A percentile compares a stretch with the other conserved stretches of the same genome.
These are phyloP conservation scores for Suillus occidentalis DNA, from an alignment of 768 basidiomycete species.

Conservation along the genomic window DNA sequence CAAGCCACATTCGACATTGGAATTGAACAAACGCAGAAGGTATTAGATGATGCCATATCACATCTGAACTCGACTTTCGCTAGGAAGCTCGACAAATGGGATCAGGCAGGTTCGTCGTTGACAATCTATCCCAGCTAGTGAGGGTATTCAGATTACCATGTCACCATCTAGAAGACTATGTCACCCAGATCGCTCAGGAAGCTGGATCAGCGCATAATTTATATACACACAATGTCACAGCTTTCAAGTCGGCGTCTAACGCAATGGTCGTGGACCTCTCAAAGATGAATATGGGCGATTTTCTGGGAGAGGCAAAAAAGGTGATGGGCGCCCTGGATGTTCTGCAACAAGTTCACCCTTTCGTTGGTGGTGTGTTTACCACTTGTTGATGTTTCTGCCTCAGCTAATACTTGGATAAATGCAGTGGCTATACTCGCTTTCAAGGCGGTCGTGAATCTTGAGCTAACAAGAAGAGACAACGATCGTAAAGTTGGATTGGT, in stretches of 20 bases:
- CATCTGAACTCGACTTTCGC: neutral
- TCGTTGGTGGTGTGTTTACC: constrained; percentile 22
- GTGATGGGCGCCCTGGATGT: constrained; percentile 27
- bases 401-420: neutral
- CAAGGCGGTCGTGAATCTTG: constrained; percentile 47
- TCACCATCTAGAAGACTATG: neutral
- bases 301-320: constrained; percentile 22
- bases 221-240: constrained; percentile 4
- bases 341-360: constrained; percentile 30
- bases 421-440: constrained; percentile 52
- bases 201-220: neutral
- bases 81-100: neutral
- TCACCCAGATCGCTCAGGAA: neutral
- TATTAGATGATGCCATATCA: neutral
- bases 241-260: constrained; percentile 2
- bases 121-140: neutral
- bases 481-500: constrained; percentile 48
- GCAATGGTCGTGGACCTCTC: neutral
- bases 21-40: neutral
- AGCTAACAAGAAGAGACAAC: constrained; percentile 49
- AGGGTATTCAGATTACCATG: neutral
- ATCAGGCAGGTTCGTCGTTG: neutral
- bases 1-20: neutral
- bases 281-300: constrained; percentile 15
- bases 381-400: neutral